phyloP scores from a whole-genome alignment of 139 green algal species.

The Picochlorum costavermella region DNA sequence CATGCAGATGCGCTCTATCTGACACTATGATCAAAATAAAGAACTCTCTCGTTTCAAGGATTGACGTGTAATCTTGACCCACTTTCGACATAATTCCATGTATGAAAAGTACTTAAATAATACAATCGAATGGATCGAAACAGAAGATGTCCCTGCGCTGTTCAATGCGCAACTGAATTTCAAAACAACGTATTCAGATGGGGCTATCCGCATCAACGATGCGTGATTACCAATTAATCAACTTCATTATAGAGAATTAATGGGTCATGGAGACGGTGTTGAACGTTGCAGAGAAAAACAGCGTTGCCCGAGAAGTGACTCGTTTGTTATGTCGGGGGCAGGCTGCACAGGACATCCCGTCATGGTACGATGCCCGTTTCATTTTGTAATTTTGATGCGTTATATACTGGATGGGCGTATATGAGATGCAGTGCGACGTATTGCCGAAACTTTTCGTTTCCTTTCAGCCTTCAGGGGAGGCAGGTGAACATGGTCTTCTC shows the following conservation, averaged over 20 bases:
- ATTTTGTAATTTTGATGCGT: background rate
- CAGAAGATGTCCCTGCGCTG: no score
- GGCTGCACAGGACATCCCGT: background rate
- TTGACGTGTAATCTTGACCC: slow-evolving; percentile 1
- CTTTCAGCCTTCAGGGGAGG: slow-evolving; percentile 48
- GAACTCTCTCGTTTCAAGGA: slow-evolving; percentile 1
- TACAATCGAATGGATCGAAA: no score
- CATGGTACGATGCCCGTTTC: background rate
- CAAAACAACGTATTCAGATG: no score
- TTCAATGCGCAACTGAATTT: no score
- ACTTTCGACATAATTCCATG: background rate
- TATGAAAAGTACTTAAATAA: no score
- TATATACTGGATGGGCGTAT: background rate
- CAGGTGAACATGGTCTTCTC: slow-evolving; percentile 82
- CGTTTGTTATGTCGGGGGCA: slow-evolving; percentile 55
- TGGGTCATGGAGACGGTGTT: slow-evolving; percentile 44
- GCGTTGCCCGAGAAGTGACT: slow-evolving; percentile 76
- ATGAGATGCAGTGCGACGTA: slow-evolving; percentile 48
- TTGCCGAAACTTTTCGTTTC: slow-evolving; percentile 80
- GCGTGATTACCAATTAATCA: background rate
- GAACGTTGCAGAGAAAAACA: slow-evolving; percentile 95
- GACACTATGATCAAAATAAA: background rate
- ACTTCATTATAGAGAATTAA: background rate
- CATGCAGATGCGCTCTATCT: background rate
- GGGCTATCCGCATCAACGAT: background rate